A percentile compares a stretch with the other conserved stretches of the same genome.
Evolutionary conservation across 352 stramenopile species (phyloP).

Genomic region (Globisporangium ultimum): DNA sequence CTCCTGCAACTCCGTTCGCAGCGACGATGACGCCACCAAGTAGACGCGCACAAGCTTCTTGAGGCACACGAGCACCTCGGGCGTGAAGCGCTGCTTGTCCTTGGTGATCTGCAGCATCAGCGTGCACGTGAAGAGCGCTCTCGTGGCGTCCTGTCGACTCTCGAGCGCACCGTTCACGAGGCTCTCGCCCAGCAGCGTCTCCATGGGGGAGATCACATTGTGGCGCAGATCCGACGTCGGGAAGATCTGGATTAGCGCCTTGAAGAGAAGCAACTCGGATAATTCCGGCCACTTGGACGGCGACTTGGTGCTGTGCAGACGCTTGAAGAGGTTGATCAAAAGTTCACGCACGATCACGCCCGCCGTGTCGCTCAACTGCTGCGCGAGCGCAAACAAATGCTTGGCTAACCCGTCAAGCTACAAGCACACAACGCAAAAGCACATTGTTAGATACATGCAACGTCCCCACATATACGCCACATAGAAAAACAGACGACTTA

Average conservation of each 20-base stretch:
- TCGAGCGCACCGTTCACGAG: constrained; percentile 75
- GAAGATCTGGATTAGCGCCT: constrained; percentile 89
- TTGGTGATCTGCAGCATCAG: constrained; percentile 68
- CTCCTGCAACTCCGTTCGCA: constrained; percentile 42
- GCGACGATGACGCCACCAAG: constrained; percentile 17
- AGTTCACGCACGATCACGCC: constrained; percentile 87
- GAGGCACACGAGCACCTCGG: constrained; percentile 73
- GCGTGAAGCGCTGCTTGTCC: constrained; percentile 89
- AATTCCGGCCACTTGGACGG: constrained; percentile 85
- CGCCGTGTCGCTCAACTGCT: constrained; percentile 89
- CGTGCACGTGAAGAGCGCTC: constrained; percentile 76
- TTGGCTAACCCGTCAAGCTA: constrained; percentile 82
- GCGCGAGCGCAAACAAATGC: constrained; percentile 85
- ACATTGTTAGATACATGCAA: background rate
- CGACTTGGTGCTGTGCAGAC: constrained; percentile 78
- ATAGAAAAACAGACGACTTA: constrained; percentile 37
- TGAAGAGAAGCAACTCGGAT: constrained; percentile 89
- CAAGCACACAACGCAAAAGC: background rate
- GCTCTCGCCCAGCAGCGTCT: constrained; percentile 90
- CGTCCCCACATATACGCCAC: background rate
- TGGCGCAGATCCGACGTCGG: constrained; percentile 93
- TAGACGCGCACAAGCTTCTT: constrained; percentile 54
- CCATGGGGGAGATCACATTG: constrained; percentile 90
- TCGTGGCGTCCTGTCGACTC: constrained; percentile 71
- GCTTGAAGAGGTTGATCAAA: constrained; percentile 89